These are phyloP conservation scores for Fagus sylvatica DNA, from an alignment of 306 rosid genomes.

Conservation along the genomic window DNA sequence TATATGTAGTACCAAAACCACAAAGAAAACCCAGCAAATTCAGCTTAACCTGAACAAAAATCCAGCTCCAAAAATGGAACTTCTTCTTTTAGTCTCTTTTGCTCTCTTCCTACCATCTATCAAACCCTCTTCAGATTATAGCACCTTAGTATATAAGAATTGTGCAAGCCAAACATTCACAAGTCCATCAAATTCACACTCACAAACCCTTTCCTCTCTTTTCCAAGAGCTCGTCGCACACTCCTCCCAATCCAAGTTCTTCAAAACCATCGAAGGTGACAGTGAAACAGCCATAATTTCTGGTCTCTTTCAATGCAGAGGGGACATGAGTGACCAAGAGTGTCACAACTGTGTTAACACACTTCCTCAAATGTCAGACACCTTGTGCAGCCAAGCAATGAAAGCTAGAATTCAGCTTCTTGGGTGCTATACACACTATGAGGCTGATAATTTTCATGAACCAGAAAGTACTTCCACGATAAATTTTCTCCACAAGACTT, in stretches of 20 bases:
- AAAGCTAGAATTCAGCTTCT: conserved; percentile 61
- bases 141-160: conserved; percentile 47
- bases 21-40: conserved; percentile 2
- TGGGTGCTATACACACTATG: conserved; percentile 61
- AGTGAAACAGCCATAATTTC: conserved; percentile 21
- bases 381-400: conserved; percentile 38
- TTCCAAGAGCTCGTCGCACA: conserved; percentile 51
- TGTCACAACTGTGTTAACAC: conserved; percentile 56
- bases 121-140: conserved; percentile 33
- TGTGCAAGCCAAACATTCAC: conserved; percentile 48
- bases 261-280: conserved; percentile 37
- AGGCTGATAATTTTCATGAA: conserved; percentile 19
- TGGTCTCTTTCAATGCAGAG: conserved; percentile 70
- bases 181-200: conserved; percentile 7
- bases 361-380: conserved; percentile 39
- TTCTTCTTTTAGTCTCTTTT: conserved; percentile 16
- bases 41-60: neutral
- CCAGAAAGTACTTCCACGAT: neutral
- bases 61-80: conserved; percentile 6
- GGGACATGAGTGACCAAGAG: conserved; percentile 41
- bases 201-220: conserved; percentile 52
- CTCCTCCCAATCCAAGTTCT: conserved; percentile 57
- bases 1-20: neutral
- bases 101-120: conserved; percentile 25
- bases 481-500: conserved; percentile 41